Conservation (phyloP, 2,329 filamentous ascomycete species). For the Xylariaceae sp. region DNA sequence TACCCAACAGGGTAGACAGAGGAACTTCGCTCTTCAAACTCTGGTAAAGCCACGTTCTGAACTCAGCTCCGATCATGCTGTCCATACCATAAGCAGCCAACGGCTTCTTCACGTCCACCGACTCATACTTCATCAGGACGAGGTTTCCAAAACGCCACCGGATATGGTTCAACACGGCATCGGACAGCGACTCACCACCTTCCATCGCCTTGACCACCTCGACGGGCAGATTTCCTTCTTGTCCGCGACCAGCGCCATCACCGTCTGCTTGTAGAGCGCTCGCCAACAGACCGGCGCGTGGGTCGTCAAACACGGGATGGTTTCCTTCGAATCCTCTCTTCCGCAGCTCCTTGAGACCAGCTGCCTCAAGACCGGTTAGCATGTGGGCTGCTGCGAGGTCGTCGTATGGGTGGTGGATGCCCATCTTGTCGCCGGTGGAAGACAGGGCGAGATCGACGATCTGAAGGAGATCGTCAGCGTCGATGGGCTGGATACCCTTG, state of each 20-base stretch:
- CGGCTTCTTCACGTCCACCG: slow-evolving; percentile 17
- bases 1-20: slow-evolving; percentile 25
- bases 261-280: neutral
- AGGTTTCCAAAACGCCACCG: slow-evolving; percentile 23
- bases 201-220: slow-evolving; percentile 2
- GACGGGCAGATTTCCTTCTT: neutral
- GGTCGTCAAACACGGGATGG: slow-evolving; percentile 17
- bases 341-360: slow-evolving; percentile 26
- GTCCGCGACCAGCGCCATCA: neutral
- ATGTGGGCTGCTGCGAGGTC: slow-evolving; percentile 25
- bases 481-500: slow-evolving; percentile 33
- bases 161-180: slow-evolving; percentile 16
- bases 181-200: neutral
- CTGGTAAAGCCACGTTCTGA: slow-evolving; percentile 42
- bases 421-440: slow-evolving; percentile 12
- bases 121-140: slow-evolving; percentile 18
- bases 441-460: slow-evolving; percentile 38
- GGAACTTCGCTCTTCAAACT: slow-evolving; percentile 41
- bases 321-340: slow-evolving; percentile 28
- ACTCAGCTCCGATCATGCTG: slow-evolving; percentile 44
- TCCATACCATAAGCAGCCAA: slow-evolving; percentile 41
- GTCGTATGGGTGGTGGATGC: slow-evolving; percentile 4
- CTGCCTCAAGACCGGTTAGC: slow-evolving; percentile 33
- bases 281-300: slow-evolving; percentile 10
- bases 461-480: slow-evolving; percentile 35